Percentiles rank a stretch among this genome's conserved stretches.
Conservation (phyloP, 2,329 filamentous ascomycete genomes). For the Lizonia empirigonia region DNA sequence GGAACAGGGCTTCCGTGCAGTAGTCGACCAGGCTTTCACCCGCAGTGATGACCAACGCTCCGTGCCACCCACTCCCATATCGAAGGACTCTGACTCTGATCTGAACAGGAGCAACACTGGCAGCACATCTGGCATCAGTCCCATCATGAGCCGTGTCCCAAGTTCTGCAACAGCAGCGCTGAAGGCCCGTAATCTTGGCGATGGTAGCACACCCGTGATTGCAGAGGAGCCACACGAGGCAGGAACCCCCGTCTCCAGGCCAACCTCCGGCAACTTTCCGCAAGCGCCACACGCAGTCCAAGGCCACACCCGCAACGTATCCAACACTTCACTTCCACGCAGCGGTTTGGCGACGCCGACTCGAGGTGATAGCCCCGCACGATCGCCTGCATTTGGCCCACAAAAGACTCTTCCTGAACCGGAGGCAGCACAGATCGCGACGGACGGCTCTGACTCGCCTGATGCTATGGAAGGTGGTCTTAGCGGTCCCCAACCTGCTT, state of each 20-base stretch:
- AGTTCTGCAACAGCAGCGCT: conserved; percentile 50
- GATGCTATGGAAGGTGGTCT: conserved; percentile 35
- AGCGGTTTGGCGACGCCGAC: conserved; percentile 65
- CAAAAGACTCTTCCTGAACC: conserved; percentile 53
- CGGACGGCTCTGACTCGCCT: conserved; percentile 44
- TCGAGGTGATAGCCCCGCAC: conserved; percentile 65
- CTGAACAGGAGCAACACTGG: conserved; percentile 66
- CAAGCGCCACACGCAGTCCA: conserved; percentile 38
- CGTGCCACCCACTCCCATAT: conserved; percentile 59
- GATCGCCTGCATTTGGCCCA: conserved; percentile 59
- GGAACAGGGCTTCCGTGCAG: conserved; percentile 48
- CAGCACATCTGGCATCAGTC: conserved; percentile 67
- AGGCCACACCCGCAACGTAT: conserved; percentile 50
- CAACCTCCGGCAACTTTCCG: conserved; percentile 37
- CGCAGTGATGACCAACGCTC: conserved; percentile 60
- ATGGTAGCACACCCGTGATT: conserved; percentile 59
- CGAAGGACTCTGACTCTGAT: conserved; percentile 50
- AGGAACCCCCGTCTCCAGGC: conserved; percentile 43
- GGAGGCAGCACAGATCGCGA: conserved; percentile 55
- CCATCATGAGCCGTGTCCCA: conserved; percentile 66
- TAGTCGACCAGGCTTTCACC: conserved; percentile 70
- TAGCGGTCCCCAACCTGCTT: conserved; percentile 30
- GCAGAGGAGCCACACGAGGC: conserved; percentile 57
- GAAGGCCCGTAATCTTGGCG: conserved; percentile 48
- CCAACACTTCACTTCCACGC: conserved; percentile 48